These are phyloP conservation scores for Penicillium angulare DNA, from an alignment of 495 filamentous ascomycete genomes.

Conservation along the genomic window DNA sequence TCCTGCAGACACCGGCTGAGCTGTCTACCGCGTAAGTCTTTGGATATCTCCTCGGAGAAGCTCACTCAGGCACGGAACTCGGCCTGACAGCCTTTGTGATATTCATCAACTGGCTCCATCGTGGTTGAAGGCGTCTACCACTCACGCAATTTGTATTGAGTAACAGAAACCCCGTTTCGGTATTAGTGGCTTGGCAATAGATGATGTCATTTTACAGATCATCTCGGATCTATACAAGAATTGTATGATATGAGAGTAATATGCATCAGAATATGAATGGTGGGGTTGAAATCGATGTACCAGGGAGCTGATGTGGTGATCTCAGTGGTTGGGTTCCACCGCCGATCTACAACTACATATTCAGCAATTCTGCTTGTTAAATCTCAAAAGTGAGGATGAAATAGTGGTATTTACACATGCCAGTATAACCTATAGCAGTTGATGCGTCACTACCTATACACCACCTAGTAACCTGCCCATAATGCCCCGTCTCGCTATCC, in stretches of 20 bases:
- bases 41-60: conserved; percentile 3
- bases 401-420: no score
- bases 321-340: neutral
- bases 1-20: neutral
- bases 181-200: conserved; percentile 23
- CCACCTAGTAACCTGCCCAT: no score
- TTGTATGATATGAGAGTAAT: no score
- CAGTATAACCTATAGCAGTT: no score
- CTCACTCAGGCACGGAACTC: neutral
- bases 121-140: conserved; percentile 20
- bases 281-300: no score
- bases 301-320: no score
- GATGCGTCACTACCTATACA: no score
- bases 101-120: neutral
- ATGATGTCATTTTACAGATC: conserved; percentile 12
- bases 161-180: conserved; percentile 40
- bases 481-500: no score
- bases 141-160: conserved; percentile 37
- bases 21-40: neutral
- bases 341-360: no score
- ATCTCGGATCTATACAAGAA: neutral
- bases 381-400: no score
- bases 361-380: no score
- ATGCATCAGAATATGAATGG: no score
- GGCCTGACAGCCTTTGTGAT: neutral